Evolutionary conservation across 192 early-diverging fungal genomes (phyloP), one percentile per base, ranked within the genome.

Genomic region (Thamnidium elegans): DNA sequence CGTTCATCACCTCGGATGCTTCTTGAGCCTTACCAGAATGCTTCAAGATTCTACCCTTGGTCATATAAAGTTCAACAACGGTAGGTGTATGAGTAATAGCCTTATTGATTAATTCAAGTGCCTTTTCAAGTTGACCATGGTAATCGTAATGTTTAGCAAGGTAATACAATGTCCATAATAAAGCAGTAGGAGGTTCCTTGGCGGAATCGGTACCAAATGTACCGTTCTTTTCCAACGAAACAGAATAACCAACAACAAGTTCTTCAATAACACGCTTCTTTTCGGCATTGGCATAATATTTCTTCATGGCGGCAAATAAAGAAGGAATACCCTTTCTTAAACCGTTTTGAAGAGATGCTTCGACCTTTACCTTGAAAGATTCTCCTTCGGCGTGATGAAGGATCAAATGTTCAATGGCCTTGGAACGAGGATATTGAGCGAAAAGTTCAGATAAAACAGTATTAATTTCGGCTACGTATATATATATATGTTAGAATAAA

Each of bases 301-400:
- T 80, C 76, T 91, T 92, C 63, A 95, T 69, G 68, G 84, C 88
- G 48, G 86, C 84, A 67, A 99, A 97, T 44, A 96, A 73, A 2
- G 97, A 99, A 6, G 95, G 95, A 15, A 99, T 92, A 42, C 95
- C 94, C 77, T 96, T 95, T 65, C 89, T 84, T 67, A 99, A 85
- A 45, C 86, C 85, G 26, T 73, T 78, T 48, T 86, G 84, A 20
- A 93, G 74, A 60, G 91, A 88, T 21, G 69, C 72, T 52, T 92
- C 90, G 14, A 86, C 82, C 52, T 84, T 73, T 17, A 62, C 71
- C 26, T 69, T 77, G 75, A 92, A 92, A 26, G 70, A 73, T 14
- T 85, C 86, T 66, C 87, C 95, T 19, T 76, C 74, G 44, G 88
- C 85, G 68, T 86, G 91, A 6, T 85, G 80, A 4, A 99, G 82